Evolutionary conservation across 2,329 filamentous ascomycete species (phyloP), one percentile per base, ranked within the genome.

Genomic region (Penicillium polonicum): DNA sequence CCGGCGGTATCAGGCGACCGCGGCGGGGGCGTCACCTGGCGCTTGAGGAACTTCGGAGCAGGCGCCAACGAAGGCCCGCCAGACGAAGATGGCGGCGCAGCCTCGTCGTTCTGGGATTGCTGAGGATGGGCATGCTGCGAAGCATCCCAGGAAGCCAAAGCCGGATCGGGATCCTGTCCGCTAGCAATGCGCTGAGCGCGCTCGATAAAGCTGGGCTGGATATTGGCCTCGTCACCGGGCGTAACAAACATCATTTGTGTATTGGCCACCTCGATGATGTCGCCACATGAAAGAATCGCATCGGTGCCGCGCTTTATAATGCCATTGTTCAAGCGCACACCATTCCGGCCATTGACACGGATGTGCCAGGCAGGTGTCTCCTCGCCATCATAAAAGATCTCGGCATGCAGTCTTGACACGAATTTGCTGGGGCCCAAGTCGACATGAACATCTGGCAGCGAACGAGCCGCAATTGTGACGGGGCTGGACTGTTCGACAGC

Each of bases 191-290:
- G 73, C 65, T 78, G 76, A n/a, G 88, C 87, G 45, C 89, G 86
- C 65, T 89, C 84, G 17, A 90, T 82, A 70, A 89, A 92, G 67
- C 78, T 84, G 23, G 82, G 82, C 69, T 89, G 85, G 59, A 95
- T 87, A 46, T 84, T 81, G 27, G 92, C 81, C 25, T 85, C 84
- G 55, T 90, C 88, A 25, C 85, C 86, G 0, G 94, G 93, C n/a
- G 96, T 85, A 48, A 97, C 91, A 75, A 99, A 99, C 82, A 97
- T 93, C 94, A 99, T 99, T 78, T 99, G 93, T 1, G 94, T 90
- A 52, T 90, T 90, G 67, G 89, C 89, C 70, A 97, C 90, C 70
- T 96, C 92, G 57, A 99, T 88, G 43, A 97, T 91, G 72, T 93
- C 88, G 57, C 94, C 94, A 68, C 92, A 96, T 42, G 86, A 85